These are phyloP conservation scores for Neopestalotiopsis sp. DNA, from an alignment of 2,329 filamentous ascomycete species.

Conservation along the genomic window DNA sequence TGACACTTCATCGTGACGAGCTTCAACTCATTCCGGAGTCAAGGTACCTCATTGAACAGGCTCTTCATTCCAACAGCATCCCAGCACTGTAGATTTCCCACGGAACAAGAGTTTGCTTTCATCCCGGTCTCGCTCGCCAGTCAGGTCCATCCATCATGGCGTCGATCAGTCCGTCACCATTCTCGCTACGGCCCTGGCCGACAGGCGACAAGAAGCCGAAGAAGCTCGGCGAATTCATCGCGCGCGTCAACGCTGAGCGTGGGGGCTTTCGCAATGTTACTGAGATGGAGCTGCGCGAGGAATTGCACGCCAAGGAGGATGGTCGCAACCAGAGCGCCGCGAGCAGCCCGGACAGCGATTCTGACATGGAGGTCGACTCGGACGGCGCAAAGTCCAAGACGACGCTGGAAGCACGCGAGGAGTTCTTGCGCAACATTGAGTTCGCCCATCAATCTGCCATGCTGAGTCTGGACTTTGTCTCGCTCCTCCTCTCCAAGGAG, in stretches of 20 bases:
- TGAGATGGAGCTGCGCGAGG: slow-evolving; percentile 72
- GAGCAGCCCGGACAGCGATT: slow-evolving; percentile 50
- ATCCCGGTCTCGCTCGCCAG: not conserved
- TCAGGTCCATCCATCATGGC: slow-evolving; percentile 26
- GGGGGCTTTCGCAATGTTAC: slow-evolving; percentile 83
- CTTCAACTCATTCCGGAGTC: not conserved
- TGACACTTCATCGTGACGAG: too few species aligned
- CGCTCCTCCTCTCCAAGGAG: slow-evolving; percentile 83
- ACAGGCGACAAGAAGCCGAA: slow-evolving; percentile 61
- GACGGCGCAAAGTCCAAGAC: slow-evolving; percentile 47
- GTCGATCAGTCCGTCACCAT: slow-evolving; percentile 36
- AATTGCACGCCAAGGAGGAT: slow-evolving; percentile 60
- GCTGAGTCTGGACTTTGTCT: slow-evolving; percentile 81
- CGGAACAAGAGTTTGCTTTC: not conserved
- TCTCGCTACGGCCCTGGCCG: slow-evolving; percentile 71
- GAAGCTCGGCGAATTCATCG: slow-evolving; percentile 75
- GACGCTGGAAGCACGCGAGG: slow-evolving; percentile 54
- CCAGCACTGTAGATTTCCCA: not conserved
- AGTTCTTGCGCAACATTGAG: slow-evolving; percentile 65
- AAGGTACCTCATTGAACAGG: not conserved
- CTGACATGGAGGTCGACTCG: slow-evolving; percentile 52
- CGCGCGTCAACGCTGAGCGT: slow-evolving; percentile 78
- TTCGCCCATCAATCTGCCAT: slow-evolving; percentile 65
- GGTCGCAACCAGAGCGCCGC: slow-evolving; percentile 45
- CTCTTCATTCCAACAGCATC: not conserved